Percentiles rank a stretch among this genome's conserved stretches.
Conservation (phyloP, 1,284 basidiomycete species). For the Bjerkandera adusta region DNA sequence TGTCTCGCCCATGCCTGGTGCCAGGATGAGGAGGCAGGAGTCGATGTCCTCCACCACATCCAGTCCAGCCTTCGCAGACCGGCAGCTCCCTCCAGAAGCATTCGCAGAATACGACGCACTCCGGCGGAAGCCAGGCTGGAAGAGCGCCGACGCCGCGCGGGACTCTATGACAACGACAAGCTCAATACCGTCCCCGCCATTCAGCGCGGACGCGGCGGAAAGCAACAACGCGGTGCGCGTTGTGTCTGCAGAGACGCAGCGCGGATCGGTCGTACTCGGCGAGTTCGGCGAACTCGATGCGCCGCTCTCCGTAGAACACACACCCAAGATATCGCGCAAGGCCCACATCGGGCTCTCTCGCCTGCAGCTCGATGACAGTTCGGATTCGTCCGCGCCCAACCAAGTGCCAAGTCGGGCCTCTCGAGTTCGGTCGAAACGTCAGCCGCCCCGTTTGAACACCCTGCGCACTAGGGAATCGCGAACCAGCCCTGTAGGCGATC, state of each 20-base stretch:
- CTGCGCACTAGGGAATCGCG: slow-evolving; percentile 37
- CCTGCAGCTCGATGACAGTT: slow-evolving; percentile 36
- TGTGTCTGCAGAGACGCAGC: slow-evolving; percentile 28
- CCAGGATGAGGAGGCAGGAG: slow-evolving; percentile 33
- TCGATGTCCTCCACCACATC: slow-evolving; percentile 28
- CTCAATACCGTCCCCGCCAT: slow-evolving; percentile 40
- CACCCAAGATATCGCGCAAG: slow-evolving; percentile 33
- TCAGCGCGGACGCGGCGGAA: slow-evolving; percentile 33
- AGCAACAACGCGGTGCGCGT: slow-evolving; percentile 20
- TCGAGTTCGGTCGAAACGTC: slow-evolving; percentile 51
- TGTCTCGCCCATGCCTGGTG: slow-evolving; percentile 75
- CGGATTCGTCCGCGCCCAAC: slow-evolving; percentile 44
- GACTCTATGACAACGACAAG: slow-evolving; percentile 35
- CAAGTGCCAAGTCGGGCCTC: slow-evolving; percentile 30
- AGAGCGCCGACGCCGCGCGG: slow-evolving; percentile 27
- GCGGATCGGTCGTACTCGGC: slow-evolving; percentile 37
- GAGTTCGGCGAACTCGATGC: slow-evolving; percentile 27
- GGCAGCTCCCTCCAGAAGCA: slow-evolving; percentile 21
- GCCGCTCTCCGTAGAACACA: slow-evolving; percentile 28
- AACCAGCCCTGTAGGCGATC: slow-evolving; percentile 24
- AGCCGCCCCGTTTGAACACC: slow-evolving; percentile 42
- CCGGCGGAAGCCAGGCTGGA: slow-evolving; percentile 31
- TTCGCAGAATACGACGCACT: slow-evolving; percentile 18
- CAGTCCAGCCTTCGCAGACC: slow-evolving; percentile 22
- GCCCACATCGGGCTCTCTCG: slow-evolving; percentile 35